These are phyloP conservation scores for Ulota crispa DNA, from an alignment of 225 moss, liverwort and hornwort species.

Conservation along the genomic window DNA sequence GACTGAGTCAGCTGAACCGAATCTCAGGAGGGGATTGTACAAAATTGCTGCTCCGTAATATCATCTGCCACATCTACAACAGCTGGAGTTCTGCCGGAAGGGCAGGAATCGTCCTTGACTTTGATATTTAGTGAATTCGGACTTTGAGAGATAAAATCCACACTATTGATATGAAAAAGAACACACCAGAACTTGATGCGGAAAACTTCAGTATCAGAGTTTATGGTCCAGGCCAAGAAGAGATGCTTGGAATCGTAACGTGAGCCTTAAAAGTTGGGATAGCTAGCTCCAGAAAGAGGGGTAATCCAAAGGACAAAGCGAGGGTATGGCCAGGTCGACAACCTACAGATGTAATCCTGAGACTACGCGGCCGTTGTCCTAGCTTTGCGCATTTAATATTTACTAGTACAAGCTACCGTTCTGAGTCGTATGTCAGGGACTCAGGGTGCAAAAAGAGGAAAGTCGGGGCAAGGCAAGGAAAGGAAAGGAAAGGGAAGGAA, in stretches of 20 bases:
- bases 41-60: slow-evolving; percentile 5
- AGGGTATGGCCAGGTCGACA: neutral
- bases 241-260: slow-evolving; percentile 12
- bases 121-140: neutral
- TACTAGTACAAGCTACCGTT: slow-evolving; percentile 19
- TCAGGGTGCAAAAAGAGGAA: slow-evolving; percentile 6
- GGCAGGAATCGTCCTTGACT: neutral
- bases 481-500: neutral
- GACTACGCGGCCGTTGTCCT: slow-evolving; percentile 35
- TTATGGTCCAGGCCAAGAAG: neutral
- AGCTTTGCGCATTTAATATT: slow-evolving; percentile 7
- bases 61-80: slow-evolving; percentile 44
- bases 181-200: neutral
- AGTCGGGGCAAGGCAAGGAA: neutral
- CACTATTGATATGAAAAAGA: neutral
- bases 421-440: slow-evolving; percentile 24
- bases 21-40: slow-evolving; percentile 5
- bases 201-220: slow-evolving; percentile 6
- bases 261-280: neutral
- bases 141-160: neutral
- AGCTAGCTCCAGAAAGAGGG: neutral
- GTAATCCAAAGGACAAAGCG: slow-evolving; percentile 1
- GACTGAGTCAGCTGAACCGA: slow-evolving; percentile 34
- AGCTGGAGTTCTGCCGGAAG: slow-evolving; percentile 27
- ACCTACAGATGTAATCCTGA: slow-evolving; percentile 15